Percentiles rank a stretch among this genome's conserved stretches.
These are phyloP conservation scores for Verticillium isaacii DNA, from an alignment of 2,329 filamentous ascomycete genomes.

Conservation along the genomic window DNA sequence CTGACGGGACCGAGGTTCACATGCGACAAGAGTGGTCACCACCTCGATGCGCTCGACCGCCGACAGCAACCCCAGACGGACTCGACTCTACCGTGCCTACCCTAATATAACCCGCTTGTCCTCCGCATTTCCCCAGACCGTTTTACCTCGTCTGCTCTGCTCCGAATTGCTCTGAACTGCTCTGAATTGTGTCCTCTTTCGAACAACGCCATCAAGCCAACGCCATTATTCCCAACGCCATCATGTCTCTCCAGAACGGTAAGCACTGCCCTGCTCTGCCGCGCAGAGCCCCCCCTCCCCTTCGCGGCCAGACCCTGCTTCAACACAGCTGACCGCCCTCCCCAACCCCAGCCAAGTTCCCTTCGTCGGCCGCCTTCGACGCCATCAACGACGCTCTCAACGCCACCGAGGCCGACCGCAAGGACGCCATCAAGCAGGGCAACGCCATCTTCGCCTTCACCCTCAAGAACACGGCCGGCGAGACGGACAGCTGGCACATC, in stretches of 20 bases:
- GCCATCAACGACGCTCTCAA: constrained; percentile 68
- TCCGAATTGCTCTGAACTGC: background rate
- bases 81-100: background rate
- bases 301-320: background rate
- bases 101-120: constrained; percentile 8
- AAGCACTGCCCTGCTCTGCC: constrained; percentile 19
- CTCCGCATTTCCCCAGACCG: constrained; percentile 1
- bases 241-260: constrained; percentile 73
- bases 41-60: background rate
- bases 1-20: constrained; percentile 13
- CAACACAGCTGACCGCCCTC: background rate
- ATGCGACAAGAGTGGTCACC: constrained; percentile 11
- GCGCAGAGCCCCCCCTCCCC: background rate
- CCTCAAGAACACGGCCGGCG: constrained; percentile 79
- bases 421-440: constrained; percentile 85
- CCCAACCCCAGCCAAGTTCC: constrained; percentile 64
- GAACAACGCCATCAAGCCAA: background rate
- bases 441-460: constrained; percentile 87
- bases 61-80: background rate
- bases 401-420: constrained; percentile 65
- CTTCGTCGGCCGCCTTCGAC: constrained; percentile 88
- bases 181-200: background rate
- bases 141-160: constrained; percentile 1
- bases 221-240: constrained; percentile 18
- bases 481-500: constrained; percentile 86